phyloP scores from a whole-genome alignment of 2,329 filamentous ascomycete species.

The Cladosporium sp. region DNA sequence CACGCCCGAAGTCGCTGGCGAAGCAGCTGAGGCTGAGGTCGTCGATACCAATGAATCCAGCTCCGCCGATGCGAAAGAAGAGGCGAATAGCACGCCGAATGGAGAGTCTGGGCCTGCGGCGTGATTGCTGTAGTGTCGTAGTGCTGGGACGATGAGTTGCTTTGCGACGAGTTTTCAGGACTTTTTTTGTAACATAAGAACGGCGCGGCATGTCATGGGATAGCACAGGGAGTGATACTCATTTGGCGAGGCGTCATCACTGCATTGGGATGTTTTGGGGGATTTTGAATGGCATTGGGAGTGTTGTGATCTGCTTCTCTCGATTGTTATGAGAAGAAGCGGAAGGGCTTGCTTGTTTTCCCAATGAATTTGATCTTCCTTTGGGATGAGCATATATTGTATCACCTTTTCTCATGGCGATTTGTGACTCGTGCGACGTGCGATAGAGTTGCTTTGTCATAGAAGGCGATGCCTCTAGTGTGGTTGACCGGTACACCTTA shows the following conservation, averaged over 20 bases:
- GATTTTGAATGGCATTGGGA: not conserved
- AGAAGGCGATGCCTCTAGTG: not conserved
- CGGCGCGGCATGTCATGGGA: not conserved
- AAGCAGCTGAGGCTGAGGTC: constrained; percentile 21
- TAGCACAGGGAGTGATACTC: not conserved
- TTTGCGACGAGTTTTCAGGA: not conserved
- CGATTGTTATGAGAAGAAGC: not conserved
- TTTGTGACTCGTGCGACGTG: not conserved
- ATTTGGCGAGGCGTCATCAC: not conserved
- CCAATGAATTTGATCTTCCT: not conserved
- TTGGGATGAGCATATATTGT: not conserved
- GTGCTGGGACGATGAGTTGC: not conserved
- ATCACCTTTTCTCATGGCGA: not conserved
- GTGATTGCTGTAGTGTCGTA: not conserved
- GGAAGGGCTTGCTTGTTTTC: not conserved
- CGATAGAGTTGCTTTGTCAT: not conserved
- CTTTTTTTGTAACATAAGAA: not conserved
- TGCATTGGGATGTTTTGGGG: not conserved
- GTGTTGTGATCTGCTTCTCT: not conserved
- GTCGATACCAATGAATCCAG: constrained; percentile 28
- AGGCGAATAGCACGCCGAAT: constrained; percentile 20
- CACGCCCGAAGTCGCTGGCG: constrained; percentile 21
- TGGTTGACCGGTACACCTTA: too few relatives aligned
- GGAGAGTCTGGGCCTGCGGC: not conserved
- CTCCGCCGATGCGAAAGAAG: constrained; percentile 37